phyloP scores from a whole-genome alignment of 1,139 yeast genomes.

The Candida pseudocylindracea region DNA sequence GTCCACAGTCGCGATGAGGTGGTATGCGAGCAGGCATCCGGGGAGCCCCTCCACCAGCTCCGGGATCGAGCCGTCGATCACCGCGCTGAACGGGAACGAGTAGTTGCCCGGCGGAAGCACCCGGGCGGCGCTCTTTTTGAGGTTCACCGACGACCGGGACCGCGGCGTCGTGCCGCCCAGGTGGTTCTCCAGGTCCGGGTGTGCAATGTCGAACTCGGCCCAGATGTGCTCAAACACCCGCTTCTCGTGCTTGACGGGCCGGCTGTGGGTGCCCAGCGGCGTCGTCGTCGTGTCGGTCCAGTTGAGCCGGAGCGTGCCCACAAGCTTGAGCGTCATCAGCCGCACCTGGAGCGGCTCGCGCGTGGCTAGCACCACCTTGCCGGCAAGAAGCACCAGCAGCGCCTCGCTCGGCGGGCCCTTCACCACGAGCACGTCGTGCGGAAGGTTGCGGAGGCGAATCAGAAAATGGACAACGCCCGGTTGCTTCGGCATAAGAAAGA shows the following conservation, averaged over 20 bases:
- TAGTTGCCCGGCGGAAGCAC: conserved; percentile 55
- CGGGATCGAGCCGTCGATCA: conserved; percentile 66
- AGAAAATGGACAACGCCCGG: conserved; percentile 13
- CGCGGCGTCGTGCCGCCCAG: conserved; percentile 10
- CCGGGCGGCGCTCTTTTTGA: conserved; percentile 5
- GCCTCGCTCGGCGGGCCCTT: conserved; percentile 69
- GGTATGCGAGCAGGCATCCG: conserved; percentile 62
- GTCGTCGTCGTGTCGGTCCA: conserved; percentile 2
- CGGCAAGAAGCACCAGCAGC: conserved; percentile 50
- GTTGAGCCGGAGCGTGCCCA: conserved; percentile 39
- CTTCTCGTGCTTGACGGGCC: conserved; percentile 38
- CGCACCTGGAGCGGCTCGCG: conserved; percentile 55
- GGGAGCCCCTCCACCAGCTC: conserved; percentile 87
- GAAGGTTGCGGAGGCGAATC: conserved; percentile 39
- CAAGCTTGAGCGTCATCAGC: conserved; percentile 35
- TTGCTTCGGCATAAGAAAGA: no score
- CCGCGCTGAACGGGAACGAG: conserved; percentile 73
- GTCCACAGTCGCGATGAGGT: conserved; percentile 61
- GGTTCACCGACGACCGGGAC: conserved; percentile 12
- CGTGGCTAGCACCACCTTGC: conserved; percentile 57
- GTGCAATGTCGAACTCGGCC: conserved; percentile 38
- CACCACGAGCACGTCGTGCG: conserved; percentile 60
- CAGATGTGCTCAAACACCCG: conserved; percentile 55
- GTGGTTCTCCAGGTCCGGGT: conserved; percentile 12
- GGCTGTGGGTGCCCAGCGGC: conserved; percentile 14